Conservation (phyloP, 108 stramenopile species). For the Nitzschia sp. region DNA sequence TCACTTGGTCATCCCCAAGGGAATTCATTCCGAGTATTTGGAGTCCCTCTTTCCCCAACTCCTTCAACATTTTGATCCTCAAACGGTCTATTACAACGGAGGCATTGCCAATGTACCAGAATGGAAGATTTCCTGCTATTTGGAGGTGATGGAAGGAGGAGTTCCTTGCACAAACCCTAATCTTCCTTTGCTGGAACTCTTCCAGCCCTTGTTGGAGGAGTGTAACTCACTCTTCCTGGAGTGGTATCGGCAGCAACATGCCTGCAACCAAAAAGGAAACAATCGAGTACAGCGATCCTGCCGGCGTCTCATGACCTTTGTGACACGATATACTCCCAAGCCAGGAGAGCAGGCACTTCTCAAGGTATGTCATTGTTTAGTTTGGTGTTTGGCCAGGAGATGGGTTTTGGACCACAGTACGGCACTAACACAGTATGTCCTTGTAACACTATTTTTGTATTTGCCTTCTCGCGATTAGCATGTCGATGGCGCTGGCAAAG, state of each 20-base stretch:
- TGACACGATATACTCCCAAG: constrained; percentile 84
- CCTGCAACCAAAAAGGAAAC: constrained; percentile 51
- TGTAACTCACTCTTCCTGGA: constrained; percentile 71
- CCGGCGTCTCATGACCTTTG: constrained; percentile 85
- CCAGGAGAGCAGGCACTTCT: constrained; percentile 86
- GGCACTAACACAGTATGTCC: too few species aligned
- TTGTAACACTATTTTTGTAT: too few species aligned
- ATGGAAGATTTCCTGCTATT: constrained; percentile 89
- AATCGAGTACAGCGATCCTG: constrained; percentile 16
- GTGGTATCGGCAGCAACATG: constrained; percentile 87
- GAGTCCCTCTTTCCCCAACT: constrained; percentile 70
- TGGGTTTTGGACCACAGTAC: too few species aligned
- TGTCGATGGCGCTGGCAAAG: constrained; percentile 88
- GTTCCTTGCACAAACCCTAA: constrained; percentile 82
- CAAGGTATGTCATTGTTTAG: constrained; percentile 26
- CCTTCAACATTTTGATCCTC: constrained; percentile 68
- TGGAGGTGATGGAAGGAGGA: constrained; percentile 88
- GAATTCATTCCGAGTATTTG: constrained; percentile 68
- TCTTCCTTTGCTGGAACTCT: constrained; percentile 42
- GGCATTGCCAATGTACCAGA: constrained; percentile 80
- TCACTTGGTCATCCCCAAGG: constrained; percentile 65
- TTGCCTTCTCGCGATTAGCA: too few species aligned
- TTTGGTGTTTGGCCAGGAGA: too few species aligned
- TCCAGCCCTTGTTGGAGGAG: constrained; percentile 58
- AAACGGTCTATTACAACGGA: constrained; percentile 81